Evolutionary conservation across 2,329 filamentous ascomycete genomes (phyloP).

Genomic region (Phialophora tarda): DNA sequence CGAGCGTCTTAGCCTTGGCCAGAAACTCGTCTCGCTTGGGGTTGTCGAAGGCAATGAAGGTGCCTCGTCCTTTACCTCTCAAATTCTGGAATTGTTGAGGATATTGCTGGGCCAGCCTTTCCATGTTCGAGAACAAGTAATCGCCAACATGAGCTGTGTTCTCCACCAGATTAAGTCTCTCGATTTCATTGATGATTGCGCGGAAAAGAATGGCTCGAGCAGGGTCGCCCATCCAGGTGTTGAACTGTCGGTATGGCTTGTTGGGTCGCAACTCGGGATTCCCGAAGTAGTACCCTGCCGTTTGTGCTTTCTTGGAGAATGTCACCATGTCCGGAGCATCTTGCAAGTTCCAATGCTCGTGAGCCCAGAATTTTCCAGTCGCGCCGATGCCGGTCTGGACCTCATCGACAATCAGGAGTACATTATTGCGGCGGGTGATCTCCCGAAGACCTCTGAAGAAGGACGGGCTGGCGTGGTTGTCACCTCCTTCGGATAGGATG

Average conservation of each 20-base stretch:
- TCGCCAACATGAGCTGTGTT: constrained; percentile 78
- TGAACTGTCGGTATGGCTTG: constrained; percentile 95
- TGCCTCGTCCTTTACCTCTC: constrained; percentile 84
- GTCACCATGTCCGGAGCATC: constrained; percentile 90
- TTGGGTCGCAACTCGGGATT: constrained; percentile 81
- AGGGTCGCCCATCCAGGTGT: constrained; percentile 97
- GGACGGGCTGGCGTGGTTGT: constrained; percentile 86
- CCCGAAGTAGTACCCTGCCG: constrained; percentile 89
- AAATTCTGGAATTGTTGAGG: constrained; percentile 81
- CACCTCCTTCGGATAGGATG: constrained; percentile 90
- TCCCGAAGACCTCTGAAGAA: constrained; percentile 87
- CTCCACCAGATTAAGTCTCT: constrained; percentile 75
- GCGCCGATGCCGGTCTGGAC: constrained; percentile 93
- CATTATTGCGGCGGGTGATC: constrained; percentile 71
- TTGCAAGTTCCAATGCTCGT: constrained; percentile 87
- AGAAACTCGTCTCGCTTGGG: constrained; percentile 80
- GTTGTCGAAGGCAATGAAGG: constrained; percentile 91
- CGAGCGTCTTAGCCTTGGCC: constrained; percentile 75
- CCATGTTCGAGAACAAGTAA: constrained; percentile 75
- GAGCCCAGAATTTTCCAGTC: constrained; percentile 94
- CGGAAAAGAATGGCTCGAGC: constrained; percentile 83
- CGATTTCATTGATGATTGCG: constrained; percentile 81
- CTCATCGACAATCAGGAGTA: constrained; percentile 83
- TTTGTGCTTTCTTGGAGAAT: constrained; percentile 94
- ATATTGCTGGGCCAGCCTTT: constrained; percentile 70